A percentile compares a stretch with the other conserved stretches of the same genome.
These are phyloP conservation scores for Opeltia flavorubescens DNA, from an alignment of 495 filamentous ascomycete genomes.

Conservation along the genomic window DNA sequence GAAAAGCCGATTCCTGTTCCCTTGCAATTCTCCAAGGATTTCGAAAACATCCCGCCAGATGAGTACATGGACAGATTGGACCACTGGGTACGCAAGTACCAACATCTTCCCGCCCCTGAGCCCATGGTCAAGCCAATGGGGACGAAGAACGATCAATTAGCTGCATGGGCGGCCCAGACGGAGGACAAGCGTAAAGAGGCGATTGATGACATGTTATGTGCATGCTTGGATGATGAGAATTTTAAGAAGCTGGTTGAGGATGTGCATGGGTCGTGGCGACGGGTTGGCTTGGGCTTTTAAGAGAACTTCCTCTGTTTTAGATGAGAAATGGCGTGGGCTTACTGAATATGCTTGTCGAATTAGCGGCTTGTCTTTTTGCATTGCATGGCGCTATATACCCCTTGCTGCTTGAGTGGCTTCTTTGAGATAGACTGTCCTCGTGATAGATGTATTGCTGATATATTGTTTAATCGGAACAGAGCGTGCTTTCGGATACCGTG, in stretches of 20 bases:
- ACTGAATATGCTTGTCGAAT: neutral
- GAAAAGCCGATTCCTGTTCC: neutral
- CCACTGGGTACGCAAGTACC: conserved; percentile 11
- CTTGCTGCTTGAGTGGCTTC: too few relatives aligned
- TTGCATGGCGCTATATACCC: conserved; percentile 16
- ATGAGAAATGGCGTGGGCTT: neutral
- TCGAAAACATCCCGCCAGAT: conserved; percentile 1
- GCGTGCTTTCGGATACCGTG: too few relatives aligned
- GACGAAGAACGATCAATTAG: conserved; percentile 16
- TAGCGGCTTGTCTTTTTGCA: neutral
- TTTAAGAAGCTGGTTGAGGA: conserved; percentile 31
- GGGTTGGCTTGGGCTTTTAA: conserved; percentile 27
- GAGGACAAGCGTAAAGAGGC: conserved; percentile 22
- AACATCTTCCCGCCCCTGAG: conserved; percentile 4
- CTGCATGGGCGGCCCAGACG: conserved; percentile 23
- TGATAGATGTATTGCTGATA: too few relatives aligned
- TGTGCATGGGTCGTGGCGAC: conserved; percentile 30
- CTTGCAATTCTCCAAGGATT: neutral
- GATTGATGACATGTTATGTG: conserved; percentile 31
- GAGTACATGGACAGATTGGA: conserved; percentile 7
- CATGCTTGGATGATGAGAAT: conserved; percentile 28
- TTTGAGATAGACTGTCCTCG: too few relatives aligned
- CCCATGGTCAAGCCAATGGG: neutral
- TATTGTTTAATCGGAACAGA: too few relatives aligned
- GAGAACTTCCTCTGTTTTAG: neutral